These are phyloP conservation scores for Anisodus tanguticus DNA, from an alignment of 257 asterid genomes.

Conservation along the genomic window DNA sequence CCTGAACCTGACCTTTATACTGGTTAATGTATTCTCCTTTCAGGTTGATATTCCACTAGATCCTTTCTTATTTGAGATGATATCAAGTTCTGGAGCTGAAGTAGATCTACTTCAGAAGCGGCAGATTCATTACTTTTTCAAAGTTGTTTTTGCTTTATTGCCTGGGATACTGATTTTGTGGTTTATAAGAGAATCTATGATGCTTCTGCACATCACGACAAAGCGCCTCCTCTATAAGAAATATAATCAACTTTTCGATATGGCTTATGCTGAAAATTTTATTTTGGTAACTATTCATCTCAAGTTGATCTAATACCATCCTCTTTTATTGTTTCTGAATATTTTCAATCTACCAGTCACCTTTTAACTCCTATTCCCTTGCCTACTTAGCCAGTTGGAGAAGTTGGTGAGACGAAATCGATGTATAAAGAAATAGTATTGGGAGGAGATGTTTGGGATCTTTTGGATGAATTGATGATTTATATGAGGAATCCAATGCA, in stretches of 20 bases:
- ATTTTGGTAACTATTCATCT: conserved; percentile 64
- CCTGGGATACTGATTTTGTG: conserved; percentile 88
- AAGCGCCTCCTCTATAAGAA: conserved; percentile 77
- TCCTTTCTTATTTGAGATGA: conserved; percentile 93
- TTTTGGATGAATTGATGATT: conserved; percentile 92
- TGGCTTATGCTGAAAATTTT: conserved; percentile 94
- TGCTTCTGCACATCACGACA: conserved; percentile 81
- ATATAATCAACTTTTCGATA: conserved; percentile 84
- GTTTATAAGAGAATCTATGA: conserved; percentile 86
- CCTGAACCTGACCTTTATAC: conserved; percentile 31
- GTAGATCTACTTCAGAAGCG: conserved; percentile 91
- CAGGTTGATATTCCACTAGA: conserved; percentile 99
- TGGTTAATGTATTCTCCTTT: conserved; percentile 37
- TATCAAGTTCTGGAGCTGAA: conserved; percentile 88
- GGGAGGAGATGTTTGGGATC: conserved; percentile 99
- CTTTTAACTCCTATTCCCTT: conserved; percentile 37
- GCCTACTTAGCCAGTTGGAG: conserved; percentile 81
- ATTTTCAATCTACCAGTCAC: neutral
- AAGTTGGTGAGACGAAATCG: conserved; percentile 81
- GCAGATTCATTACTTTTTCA: conserved; percentile 84
- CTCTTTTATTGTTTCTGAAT: conserved; percentile 29
- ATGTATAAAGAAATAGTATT: conserved; percentile 90
- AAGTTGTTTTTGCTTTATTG: conserved; percentile 75
- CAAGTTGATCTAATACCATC: conserved; percentile 9
- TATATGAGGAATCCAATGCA: conserved; percentile 97